Conservation (phyloP, 2,329 filamentous ascomycete genomes). For the Aspergillus sp. region DNA sequence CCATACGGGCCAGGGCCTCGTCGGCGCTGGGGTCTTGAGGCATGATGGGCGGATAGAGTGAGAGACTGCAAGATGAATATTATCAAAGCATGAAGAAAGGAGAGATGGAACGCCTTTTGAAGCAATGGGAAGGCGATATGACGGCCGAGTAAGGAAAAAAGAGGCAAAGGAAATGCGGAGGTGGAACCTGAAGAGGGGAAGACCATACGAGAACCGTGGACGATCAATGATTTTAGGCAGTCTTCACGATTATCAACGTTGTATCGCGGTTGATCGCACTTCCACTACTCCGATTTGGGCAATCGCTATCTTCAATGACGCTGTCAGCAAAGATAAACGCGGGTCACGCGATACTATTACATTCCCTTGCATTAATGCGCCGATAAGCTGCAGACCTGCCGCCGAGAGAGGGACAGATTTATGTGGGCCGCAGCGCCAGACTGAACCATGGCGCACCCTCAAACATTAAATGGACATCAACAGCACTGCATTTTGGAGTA, state of each 20-base stretch:
- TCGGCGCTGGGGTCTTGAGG: conserved; percentile 49
- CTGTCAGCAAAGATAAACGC: too few species aligned
- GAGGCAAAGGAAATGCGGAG: not conserved
- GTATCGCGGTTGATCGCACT: too few species aligned
- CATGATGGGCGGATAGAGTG: conserved; percentile 5
- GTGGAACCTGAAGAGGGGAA: not conserved
- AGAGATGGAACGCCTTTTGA: not conserved
- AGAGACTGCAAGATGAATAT: not conserved
- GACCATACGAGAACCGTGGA: not conserved
- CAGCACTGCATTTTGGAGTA: not conserved
- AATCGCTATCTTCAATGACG: too few species aligned
- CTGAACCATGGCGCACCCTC: conserved; percentile 8
- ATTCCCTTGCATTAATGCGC: too few species aligned
- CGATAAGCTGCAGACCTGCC: too few species aligned
- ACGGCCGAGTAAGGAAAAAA: not conserved
- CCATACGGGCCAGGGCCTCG: conserved; percentile 64
- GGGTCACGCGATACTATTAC: too few species aligned
- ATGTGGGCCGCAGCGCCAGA: not conserved
- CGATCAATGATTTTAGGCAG: too few species aligned
- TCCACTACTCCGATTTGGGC: too few species aligned
- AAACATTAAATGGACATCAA: not conserved
- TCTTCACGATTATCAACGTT: not conserved
- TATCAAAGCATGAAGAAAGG: conserved; percentile 1
- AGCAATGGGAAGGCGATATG: not conserved
- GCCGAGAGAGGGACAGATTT: not conserved